Percentiles rank a stretch among this genome's conserved stretches.
These are phyloP conservation scores for Backusella tuberculispora DNA, from an alignment of 192 early-diverging fungal genomes.

Conservation along the genomic window DNA sequence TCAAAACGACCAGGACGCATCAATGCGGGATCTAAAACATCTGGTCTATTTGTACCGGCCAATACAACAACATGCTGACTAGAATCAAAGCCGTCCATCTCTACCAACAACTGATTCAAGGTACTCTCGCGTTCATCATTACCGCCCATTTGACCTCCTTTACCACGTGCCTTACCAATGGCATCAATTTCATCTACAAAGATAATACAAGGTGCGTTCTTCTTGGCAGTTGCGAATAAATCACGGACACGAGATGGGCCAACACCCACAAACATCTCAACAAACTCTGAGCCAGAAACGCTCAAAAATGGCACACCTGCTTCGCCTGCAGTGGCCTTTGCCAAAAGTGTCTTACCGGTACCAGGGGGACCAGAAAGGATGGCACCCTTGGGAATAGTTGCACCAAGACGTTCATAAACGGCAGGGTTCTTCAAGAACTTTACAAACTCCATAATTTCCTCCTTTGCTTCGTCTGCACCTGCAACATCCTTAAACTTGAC, in stretches of 20 bases:
- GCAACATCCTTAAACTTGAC: conserved; percentile 99
- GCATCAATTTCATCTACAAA: conserved; percentile 99
- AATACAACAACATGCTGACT: conserved; percentile 92
- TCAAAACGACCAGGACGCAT: conserved; percentile 98
- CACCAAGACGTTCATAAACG: conserved; percentile 90
- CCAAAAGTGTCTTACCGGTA: conserved; percentile 98
- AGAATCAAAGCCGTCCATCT: conserved; percentile 98
- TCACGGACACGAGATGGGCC: conserved; percentile 93
- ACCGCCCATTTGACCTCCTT: conserved; percentile 84
- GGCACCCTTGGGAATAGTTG: conserved; percentile 99
- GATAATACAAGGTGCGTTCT: conserved; percentile 97
- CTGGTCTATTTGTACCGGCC: conserved; percentile 97
- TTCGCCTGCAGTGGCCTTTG: conserved; percentile 99
- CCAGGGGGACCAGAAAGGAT: conserved; percentile 92
- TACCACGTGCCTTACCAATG: conserved; percentile 96
- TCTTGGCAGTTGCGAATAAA: conserved; percentile 96
- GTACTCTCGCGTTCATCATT: conserved; percentile 99
- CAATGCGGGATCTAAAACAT: conserved; percentile 94
- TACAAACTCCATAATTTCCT: conserved; percentile 99
- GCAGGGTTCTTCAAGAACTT: conserved; percentile 97
- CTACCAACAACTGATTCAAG: conserved; percentile 96
- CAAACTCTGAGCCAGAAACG: conserved; percentile 99
- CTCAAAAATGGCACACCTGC: conserved; percentile 97
- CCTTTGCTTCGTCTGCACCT: conserved; percentile 98
- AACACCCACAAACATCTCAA: conserved; percentile 99